phyloP scores from a whole-genome alignment of 768 basidiomycete genomes.

The Tylopilus sp. region DNA sequence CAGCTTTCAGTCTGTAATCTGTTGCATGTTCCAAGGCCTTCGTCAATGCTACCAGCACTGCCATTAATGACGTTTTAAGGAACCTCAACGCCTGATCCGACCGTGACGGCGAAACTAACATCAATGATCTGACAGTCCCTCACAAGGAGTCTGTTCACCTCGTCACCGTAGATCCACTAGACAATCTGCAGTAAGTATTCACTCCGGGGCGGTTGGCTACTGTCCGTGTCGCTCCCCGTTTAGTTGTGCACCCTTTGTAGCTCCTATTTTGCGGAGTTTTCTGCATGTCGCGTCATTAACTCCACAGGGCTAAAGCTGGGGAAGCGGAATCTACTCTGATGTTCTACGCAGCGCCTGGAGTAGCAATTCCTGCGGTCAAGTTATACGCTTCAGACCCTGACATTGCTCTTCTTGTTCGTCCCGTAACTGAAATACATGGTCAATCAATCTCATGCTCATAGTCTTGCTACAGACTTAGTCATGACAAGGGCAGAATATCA shows the following conservation, averaged over 20 bases:
- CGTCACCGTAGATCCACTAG: slow-evolving; percentile 39
- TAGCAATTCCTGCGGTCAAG: slow-evolving; percentile 47
- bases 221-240: slow-evolving; percentile 46
- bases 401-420: slow-evolving; percentile 35
- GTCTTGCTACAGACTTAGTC: neutral
- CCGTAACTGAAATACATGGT: slow-evolving; percentile 40
- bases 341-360: slow-evolving; percentile 52
- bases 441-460: neutral
- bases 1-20: no score
- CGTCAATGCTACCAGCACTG: neutral
- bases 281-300: neutral
- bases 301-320: slow-evolving; percentile 53
- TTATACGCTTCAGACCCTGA: slow-evolving; percentile 42
- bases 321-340: slow-evolving; percentile 53
- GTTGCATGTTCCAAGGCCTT: neutral
- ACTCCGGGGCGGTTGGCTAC: slow-evolving; percentile 45
- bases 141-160: slow-evolving; percentile 12
- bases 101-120: slow-evolving; percentile 9
- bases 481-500: slow-evolving; percentile 52
- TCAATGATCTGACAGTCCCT: neutral
- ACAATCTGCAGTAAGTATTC: slow-evolving; percentile 42
- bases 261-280: slow-evolving; percentile 26
- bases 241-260: slow-evolving; percentile 56
- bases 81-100: slow-evolving; percentile 4
- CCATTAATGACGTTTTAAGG: slow-evolving; percentile 3